Conservation (phyloP, 2,329 filamentous ascomycete genomes). For the Aspergillus vadensis region DNA sequence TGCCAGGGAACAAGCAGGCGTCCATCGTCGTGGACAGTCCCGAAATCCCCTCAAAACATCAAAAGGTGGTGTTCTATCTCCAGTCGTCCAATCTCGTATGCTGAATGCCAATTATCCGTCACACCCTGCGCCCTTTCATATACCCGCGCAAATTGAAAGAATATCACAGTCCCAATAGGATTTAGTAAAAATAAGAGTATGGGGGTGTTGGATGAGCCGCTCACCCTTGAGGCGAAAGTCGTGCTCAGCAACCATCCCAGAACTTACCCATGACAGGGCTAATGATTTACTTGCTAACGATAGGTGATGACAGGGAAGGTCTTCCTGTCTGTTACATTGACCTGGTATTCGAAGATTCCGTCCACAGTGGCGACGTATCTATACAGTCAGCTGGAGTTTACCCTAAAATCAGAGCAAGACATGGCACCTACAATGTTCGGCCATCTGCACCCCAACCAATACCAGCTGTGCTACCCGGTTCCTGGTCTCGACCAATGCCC, state of each 20-base stretch:
- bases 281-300: conserved; percentile 32
- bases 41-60: not conserved
- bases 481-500: conserved; percentile 36
- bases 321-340: conserved; percentile 52
- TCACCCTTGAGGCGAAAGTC: not conserved
- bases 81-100: not conserved
- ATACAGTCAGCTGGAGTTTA: conserved; percentile 16
- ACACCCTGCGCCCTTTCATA: not conserved
- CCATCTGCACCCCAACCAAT: conserved; percentile 52
- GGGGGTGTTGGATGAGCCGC: not conserved
- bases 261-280: not conserved
- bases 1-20: not conserved
- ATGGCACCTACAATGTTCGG: conserved; percentile 46
- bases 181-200: not conserved
- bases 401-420: not conserved
- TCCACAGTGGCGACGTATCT: conserved; percentile 53
- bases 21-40: not conserved
- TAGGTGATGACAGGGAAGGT: conserved; percentile 49
- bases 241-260: not conserved
- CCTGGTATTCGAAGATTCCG: conserved; percentile 51
- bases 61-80: not conserved
- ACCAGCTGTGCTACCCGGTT: conserved; percentile 48
- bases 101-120: not conserved
- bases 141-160: not conserved
- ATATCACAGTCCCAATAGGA: not conserved